Evolutionary conservation across 139 green algal species (phyloP).

Genomic region (Astrephomene gubernaculifera): DNA sequence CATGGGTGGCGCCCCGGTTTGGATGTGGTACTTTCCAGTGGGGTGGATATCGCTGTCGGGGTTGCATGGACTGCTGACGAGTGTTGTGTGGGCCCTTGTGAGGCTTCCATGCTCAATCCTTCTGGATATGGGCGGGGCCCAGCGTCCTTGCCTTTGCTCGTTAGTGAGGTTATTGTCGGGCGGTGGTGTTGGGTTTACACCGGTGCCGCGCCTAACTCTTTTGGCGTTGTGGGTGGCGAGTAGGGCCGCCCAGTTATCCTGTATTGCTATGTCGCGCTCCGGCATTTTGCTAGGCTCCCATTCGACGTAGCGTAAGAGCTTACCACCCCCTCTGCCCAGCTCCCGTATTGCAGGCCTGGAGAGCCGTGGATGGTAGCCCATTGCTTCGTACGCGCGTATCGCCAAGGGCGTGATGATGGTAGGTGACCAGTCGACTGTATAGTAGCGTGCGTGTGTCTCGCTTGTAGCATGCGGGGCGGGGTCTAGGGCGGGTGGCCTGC

Average conservation of each 20-base stretch:
- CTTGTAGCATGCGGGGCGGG: too few species aligned
- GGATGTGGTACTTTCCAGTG: too few species aligned
- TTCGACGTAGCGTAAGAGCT: neutral
- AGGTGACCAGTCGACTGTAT: neutral
- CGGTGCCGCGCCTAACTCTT: neutral
- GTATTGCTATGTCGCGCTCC: neutral
- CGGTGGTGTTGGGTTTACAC: neutral
- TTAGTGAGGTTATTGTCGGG: neutral
- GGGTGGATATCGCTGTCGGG: too few species aligned
- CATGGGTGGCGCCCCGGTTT: too few species aligned
- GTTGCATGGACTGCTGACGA: too few species aligned
- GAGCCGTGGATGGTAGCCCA: too few species aligned
- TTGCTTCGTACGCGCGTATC: neutral
- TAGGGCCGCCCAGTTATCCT: neutral
- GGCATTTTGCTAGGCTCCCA: neutral
- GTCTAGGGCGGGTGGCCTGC: too few species aligned
- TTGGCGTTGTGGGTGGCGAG: neutral
- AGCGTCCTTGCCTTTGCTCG: neutral
- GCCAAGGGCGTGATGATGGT: neutral
- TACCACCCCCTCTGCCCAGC: neutral
- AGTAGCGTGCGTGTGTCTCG: too few species aligned
- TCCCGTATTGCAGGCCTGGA: neutral
- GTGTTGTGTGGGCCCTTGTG: too few species aligned
- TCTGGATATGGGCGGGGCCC: too few species aligned
- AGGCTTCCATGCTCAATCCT: too few species aligned